Conservation (phyloP, 257 asterid genomes). For the Solanum tarijense region DNA sequence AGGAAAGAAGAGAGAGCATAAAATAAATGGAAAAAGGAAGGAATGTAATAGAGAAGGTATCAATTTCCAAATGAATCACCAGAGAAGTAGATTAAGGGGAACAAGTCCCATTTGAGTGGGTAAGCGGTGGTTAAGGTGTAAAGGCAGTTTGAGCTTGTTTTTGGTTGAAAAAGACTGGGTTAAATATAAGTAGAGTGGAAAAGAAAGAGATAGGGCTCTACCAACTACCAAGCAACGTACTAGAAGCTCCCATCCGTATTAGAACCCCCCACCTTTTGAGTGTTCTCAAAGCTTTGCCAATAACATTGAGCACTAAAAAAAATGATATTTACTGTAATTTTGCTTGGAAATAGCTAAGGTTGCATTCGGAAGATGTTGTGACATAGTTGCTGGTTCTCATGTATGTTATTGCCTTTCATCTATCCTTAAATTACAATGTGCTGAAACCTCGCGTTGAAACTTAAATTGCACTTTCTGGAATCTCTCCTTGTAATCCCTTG, state of each 20-base stretch:
- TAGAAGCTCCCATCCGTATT: background rate
- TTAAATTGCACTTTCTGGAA: background rate
- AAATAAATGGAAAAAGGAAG: background rate
- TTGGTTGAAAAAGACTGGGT: background rate
- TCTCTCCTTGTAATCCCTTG: background rate
- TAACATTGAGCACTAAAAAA: background rate
- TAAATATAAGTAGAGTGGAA: background rate
- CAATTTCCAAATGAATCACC: background rate
- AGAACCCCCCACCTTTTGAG: background rate
- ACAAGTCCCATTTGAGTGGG: background rate
- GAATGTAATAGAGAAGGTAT: background rate
- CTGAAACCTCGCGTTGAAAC: background rate
- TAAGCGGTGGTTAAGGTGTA: background rate
- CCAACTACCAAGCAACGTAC: background rate
- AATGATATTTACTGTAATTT: background rate
- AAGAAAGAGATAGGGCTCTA: background rate
- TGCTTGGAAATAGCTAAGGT: background rate
- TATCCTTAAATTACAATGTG: background rate
- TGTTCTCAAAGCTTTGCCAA: background rate
- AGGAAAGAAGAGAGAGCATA: background rate
- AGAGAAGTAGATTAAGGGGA: background rate
- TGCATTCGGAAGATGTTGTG: background rate
- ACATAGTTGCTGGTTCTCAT: background rate
- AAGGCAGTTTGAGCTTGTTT: background rate
- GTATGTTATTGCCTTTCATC: background rate